These are phyloP conservation scores for Parachlorella kessleri DNA, from an alignment of 139 green algal species.

Conservation along the genomic window DNA sequence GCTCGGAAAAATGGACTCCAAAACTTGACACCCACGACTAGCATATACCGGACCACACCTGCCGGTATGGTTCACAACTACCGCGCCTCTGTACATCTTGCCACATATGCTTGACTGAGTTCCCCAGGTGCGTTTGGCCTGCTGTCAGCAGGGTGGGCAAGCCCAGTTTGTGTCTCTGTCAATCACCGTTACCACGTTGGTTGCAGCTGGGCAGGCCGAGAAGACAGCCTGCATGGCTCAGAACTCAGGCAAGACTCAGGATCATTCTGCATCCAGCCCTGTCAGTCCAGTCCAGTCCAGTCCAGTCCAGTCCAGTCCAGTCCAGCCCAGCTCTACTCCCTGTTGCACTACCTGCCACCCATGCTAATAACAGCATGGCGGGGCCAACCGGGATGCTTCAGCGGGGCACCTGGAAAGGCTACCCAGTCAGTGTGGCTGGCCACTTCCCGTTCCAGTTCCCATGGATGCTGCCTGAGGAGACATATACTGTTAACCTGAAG, in stretches of 20 bases:
- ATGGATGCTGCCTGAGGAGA: too few relatives aligned
- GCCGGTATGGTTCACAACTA: too few relatives aligned
- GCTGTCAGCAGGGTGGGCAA: constrained; percentile 46
- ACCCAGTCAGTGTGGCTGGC: not conserved
- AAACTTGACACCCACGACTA: too few relatives aligned
- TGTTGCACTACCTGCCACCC: not conserved
- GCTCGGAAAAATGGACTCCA: too few relatives aligned
- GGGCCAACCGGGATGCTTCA: not conserved
- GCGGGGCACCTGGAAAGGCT: too few relatives aligned
- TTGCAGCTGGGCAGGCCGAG: constrained; percentile 39
- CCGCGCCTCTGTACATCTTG: too few relatives aligned
- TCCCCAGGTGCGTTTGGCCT: too few relatives aligned
- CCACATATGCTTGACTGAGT: too few relatives aligned
- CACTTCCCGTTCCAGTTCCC: too few relatives aligned
- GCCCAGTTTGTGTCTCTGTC: constrained; percentile 50
- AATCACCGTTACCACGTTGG: constrained; percentile 52
- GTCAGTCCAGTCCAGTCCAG: not conserved
- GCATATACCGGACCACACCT: too few relatives aligned
- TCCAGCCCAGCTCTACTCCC: too few relatives aligned
- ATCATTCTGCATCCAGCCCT: not conserved
- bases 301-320: not conserved
- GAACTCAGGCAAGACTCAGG: not conserved
- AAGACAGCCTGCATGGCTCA: constrained; percentile 56
- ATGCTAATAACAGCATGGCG: not conserved
- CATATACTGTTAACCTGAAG: too few relatives aligned